Conservation (phyloP, 2,329 filamentous ascomycete species). For the Colletotrichum acutatum region DNA sequence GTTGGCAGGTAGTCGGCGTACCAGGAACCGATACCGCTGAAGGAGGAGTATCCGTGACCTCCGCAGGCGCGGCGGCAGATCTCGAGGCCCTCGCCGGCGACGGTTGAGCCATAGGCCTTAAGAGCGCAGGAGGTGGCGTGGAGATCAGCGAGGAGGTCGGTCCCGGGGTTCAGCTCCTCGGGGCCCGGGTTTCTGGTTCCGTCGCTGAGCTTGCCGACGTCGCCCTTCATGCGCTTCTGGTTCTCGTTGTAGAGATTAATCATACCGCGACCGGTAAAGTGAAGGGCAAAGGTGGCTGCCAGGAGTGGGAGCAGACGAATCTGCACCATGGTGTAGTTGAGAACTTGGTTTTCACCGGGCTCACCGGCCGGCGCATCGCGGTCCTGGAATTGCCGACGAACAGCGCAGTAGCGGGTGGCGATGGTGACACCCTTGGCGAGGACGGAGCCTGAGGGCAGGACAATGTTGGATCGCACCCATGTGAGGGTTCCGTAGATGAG, state of each 20-base stretch:
- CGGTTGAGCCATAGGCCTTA: constrained; percentile 78
- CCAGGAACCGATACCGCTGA: constrained; percentile 80
- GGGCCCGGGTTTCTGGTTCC: constrained; percentile 69
- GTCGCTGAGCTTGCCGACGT: constrained; percentile 52
- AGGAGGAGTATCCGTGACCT: constrained; percentile 80
- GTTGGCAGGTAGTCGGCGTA: constrained; percentile 81
- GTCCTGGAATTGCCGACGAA: constrained; percentile 83
- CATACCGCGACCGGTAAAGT: constrained; percentile 83
- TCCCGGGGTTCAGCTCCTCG: constrained; percentile 71
- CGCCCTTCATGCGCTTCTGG: constrained; percentile 71
- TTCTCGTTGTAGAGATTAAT: constrained; percentile 79
- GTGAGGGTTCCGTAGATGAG: constrained; percentile 82
- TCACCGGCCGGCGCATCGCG: constrained; percentile 70
- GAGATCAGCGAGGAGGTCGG: constrained; percentile 77
- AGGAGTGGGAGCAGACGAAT: constrained; percentile 77
- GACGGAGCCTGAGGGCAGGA: constrained; percentile 77
- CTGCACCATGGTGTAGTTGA: constrained; percentile 87
- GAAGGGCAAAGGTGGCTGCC: constrained; percentile 80
- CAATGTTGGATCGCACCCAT: constrained; percentile 79
- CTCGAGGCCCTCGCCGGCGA: constrained; percentile 79
- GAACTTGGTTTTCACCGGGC: constrained; percentile 76
- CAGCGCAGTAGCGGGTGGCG: constrained; percentile 77
- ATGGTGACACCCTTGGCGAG: constrained; percentile 83
- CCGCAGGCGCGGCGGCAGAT: constrained; percentile 80
- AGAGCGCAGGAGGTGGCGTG: constrained; percentile 82